Evolutionary conservation across 192 early-diverging fungal genomes (phyloP).

Genomic region (Spizellomyces sp.): DNA sequence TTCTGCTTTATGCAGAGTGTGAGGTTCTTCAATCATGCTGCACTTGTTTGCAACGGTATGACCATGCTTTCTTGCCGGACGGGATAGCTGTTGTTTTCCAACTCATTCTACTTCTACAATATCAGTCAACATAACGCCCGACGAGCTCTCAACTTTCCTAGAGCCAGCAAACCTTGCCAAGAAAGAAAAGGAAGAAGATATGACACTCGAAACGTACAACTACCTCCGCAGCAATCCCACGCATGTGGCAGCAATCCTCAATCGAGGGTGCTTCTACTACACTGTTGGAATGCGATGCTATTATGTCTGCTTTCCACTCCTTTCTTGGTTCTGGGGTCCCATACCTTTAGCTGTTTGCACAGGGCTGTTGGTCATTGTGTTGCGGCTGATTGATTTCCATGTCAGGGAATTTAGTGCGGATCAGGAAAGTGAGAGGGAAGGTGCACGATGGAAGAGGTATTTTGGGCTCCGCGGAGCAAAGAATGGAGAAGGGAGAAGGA

Average conservation of each 20-base stretch:
- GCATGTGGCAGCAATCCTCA: constrained; percentile 39
- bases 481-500: too few species aligned
- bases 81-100: neutral
- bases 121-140: constrained; percentile 13
- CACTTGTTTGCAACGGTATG: constrained; percentile 41
- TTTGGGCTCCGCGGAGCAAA: too few species aligned
- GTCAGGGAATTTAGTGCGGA: constrained; percentile 18
- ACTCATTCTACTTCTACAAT: neutral
- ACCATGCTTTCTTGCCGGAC: neutral
- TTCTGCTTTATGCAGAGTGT: constrained; percentile 43
- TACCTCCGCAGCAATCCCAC: constrained; percentile 19
- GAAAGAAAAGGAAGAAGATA: constrained; percentile 1
- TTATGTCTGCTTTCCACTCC: constrained; percentile 34
- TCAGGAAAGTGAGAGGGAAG: neutral
- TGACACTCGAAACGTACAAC: constrained; percentile 9
- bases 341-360: constrained; percentile 28
- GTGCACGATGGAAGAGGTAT: neutral
- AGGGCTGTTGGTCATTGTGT: constrained; percentile 16
- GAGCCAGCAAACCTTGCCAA: constrained; percentile 3
- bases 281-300: constrained; percentile 43
- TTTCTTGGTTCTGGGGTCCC: constrained; percentile 46
- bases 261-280: constrained; percentile 38
- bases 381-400: constrained; percentile 44
- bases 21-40: constrained; percentile 50
- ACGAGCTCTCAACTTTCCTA: constrained; percentile 18